phyloP scores from a whole-genome alignment of 768 basidiomycete species.

The Boletus patriciae region DNA sequence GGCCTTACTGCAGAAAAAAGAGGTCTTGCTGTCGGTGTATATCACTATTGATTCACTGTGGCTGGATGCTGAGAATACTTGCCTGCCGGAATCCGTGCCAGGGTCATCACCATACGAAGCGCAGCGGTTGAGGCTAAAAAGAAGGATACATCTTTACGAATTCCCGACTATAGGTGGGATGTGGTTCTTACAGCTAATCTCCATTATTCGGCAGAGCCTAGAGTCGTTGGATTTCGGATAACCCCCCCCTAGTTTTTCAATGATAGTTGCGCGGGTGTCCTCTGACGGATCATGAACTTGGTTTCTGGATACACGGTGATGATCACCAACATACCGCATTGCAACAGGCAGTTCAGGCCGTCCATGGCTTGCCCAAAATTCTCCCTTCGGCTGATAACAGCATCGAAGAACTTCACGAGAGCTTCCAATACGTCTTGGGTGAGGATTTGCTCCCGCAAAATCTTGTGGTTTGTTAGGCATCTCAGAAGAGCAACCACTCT shows the following conservation, averaged over 20 bases:
- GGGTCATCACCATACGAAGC: conserved; percentile 15
- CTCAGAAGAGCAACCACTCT: conserved; percentile 21
- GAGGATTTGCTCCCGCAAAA: conserved; percentile 17
- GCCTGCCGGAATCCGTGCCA: conserved; percentile 17
- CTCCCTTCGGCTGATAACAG: background rate
- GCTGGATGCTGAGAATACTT: background rate
- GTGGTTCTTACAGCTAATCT: conserved; percentile 9
- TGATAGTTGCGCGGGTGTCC: conserved; percentile 6
- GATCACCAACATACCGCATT: conserved; percentile 14
- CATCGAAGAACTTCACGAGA: conserved; percentile 16
- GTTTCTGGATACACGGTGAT: background rate
- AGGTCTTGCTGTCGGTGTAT: background rate
- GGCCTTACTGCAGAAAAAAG: background rate
- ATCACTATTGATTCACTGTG: no score
- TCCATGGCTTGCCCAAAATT: conserved; percentile 24
- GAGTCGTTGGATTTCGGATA: background rate
- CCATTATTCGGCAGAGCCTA: conserved; percentile 17
- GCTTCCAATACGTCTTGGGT: conserved; percentile 11
- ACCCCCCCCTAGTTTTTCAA: conserved; percentile 2
- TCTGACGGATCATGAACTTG: conserved; percentile 4
- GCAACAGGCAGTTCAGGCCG: conserved; percentile 16
- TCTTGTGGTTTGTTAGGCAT: conserved; percentile 19
- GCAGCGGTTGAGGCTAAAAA: conserved; percentile 9
- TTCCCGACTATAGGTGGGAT: background rate
- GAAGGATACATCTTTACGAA: background rate